These are phyloP conservation scores for Lablab purpureus DNA, from an alignment of 306 rosid species.

Conservation along the genomic window DNA sequence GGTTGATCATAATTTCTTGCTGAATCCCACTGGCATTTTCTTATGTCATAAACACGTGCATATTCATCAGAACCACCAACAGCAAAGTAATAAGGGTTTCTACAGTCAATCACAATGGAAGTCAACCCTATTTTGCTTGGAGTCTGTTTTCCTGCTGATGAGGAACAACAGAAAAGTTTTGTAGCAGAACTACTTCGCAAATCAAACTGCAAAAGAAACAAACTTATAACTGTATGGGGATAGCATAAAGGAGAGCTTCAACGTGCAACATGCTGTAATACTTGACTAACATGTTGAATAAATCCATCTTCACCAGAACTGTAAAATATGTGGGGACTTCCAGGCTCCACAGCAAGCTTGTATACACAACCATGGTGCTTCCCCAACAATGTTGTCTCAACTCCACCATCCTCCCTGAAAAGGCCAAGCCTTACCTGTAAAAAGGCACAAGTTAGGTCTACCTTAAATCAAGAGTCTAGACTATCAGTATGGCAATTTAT, in stretches of 20 bases:
- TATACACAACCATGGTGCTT: slow-evolving; percentile 59
- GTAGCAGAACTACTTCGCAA: slow-evolving; percentile 64
- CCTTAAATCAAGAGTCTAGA: neutral
- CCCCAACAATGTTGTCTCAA: slow-evolving; percentile 60
- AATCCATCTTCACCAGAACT: slow-evolving; percentile 74
- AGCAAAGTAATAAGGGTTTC: slow-evolving; percentile 64
- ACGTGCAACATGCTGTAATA: slow-evolving; percentile 38
- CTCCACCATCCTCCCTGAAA: slow-evolving; percentile 56
- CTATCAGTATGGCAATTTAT: neutral
- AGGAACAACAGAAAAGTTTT: slow-evolving; percentile 57
- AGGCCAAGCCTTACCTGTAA: slow-evolving; percentile 68
- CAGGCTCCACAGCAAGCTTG: slow-evolving; percentile 78
- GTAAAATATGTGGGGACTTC: slow-evolving; percentile 64
- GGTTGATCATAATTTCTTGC: slow-evolving; percentile 53
- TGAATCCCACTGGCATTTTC: slow-evolving; percentile 48
- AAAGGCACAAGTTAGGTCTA: slow-evolving; percentile 9
- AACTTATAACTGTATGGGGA: slow-evolving; percentile 44
- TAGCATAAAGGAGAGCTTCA: slow-evolving; percentile 48
- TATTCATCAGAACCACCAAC: slow-evolving; percentile 65
- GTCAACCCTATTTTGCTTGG: slow-evolving; percentile 51
- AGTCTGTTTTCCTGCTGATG: slow-evolving; percentile 49
- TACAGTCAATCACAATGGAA: slow-evolving; percentile 65
- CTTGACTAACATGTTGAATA: slow-evolving; percentile 66
- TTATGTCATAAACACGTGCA: slow-evolving; percentile 67
- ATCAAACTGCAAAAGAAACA: slow-evolving; percentile 69